Evolutionary conservation across 805 yeast genomes (phyloP), one percentile per base, ranked within the genome.

Genomic region (Wickerhamiella spandovensis): DNA sequence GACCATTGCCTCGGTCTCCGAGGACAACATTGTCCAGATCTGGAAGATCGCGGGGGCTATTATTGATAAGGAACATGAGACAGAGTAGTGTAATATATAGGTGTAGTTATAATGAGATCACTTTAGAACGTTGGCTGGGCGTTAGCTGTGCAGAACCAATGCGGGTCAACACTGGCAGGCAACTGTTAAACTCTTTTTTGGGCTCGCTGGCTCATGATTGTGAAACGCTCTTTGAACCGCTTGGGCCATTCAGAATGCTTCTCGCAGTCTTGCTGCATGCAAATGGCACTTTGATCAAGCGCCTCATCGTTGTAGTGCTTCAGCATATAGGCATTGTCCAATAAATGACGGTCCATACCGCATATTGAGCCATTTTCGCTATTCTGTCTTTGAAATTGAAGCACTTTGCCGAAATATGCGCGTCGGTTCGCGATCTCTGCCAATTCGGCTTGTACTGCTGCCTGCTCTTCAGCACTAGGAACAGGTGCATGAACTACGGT

Each of bases 21-120:
- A 83, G 59, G 95, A 87, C 63, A 77, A 74, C 44, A 71, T 85
- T 53, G 67, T 84, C 35, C 89, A 84, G 61, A 71, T 87, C 6
- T 87, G 92, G 92, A 79, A 75, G 60, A 81, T 84, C 10, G 75
- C 82, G 53, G 63, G 73, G 20, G 68, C 71, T 18, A 64, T 66
- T 59, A 57, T 66, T 50, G 52, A 72, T 6, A 69, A 64, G 9
- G 74, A 35, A 9, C 39, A 35, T 35, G 39, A 35, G 39, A 35
- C 32, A 12, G 32, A 28, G 12, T 28, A 28, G 15, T 28, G 32
- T 28, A 28, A 28, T 28, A 28, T 28, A 28, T 28, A 28, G 7
- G 12, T 28, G 32, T n/a, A n/a, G n/a, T n/a, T n/a, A n/a, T n/a
- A n/a, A n/a, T n/a, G n/a, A n/a, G n/a, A n/a, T n/a, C n/a, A n/a